Percentiles rank a stretch among this genome's conserved stretches.
Conservation (phyloP, 2,329 filamentous ascomycete species). For the Leptographium lundbergii region DNA sequence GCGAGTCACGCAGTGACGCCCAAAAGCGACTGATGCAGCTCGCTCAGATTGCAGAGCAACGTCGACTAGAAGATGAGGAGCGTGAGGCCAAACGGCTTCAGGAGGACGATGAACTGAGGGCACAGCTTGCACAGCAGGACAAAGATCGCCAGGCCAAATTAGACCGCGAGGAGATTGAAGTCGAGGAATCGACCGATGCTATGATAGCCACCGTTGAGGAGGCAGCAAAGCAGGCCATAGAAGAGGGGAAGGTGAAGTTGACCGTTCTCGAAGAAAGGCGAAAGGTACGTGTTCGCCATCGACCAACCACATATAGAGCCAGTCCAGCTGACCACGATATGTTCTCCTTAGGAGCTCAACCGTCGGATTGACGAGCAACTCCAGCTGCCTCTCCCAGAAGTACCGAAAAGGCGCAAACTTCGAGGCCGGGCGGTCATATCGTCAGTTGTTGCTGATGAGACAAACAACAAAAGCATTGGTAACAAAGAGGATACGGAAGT, state of each 20-base stretch:
- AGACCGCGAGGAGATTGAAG: conserved; percentile 16
- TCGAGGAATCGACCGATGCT: conserved; percentile 23
- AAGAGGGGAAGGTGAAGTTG: conserved; percentile 21
- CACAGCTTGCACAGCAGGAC: conserved; percentile 19
- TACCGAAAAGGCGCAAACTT: conserved; percentile 15
- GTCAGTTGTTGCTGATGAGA: neutral
- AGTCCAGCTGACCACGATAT: neutral
- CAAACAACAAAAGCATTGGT: no score
- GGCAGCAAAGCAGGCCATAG: conserved; percentile 16
- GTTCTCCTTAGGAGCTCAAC: conserved; percentile 25
- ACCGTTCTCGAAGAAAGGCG: conserved; percentile 21
- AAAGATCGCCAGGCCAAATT: conserved; percentile 17
- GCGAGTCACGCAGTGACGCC: conserved; percentile 18
- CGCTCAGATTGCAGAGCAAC: conserved; percentile 21
- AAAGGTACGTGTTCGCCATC: conserved; percentile 12
- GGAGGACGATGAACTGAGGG: conserved; percentile 24
- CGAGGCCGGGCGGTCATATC: neutral
- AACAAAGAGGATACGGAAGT: no score
- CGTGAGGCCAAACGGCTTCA: conserved; percentile 20
- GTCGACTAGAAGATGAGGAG: conserved; percentile 29
- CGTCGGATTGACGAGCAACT: conserved; percentile 29
- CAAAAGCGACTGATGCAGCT: conserved; percentile 18
- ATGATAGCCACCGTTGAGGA: conserved; percentile 23
- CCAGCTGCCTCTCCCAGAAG: conserved; percentile 18
- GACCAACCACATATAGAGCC: neutral